Evolutionary conservation across 306 rosid species (phyloP).

Genomic region (Cucurbita ficifolia): DNA sequence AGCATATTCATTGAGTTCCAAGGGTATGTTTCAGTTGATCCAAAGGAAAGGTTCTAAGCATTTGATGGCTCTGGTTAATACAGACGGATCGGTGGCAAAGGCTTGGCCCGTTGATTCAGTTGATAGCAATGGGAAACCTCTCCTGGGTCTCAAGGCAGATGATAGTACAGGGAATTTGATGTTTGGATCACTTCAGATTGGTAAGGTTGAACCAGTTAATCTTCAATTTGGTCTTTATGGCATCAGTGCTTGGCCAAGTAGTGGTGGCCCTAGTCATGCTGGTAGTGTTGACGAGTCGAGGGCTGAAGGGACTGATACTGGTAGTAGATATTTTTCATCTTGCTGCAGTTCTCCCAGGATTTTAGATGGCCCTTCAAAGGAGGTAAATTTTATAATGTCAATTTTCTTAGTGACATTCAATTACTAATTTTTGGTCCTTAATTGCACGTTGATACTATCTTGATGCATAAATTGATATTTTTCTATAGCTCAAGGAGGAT

Average conservation of each 20-base stretch:
- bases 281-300: constrained; percentile 84
- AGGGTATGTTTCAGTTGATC: constrained; percentile 93
- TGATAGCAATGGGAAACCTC: constrained; percentile 53
- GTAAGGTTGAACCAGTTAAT: constrained; percentile 76
- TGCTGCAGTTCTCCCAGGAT: constrained; percentile 85
- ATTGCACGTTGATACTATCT: not conserved
- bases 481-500: constrained; percentile 61
- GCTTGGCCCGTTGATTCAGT: constrained; percentile 88
- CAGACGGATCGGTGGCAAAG: constrained; percentile 89
- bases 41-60: constrained; percentile 83
- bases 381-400: constrained; percentile 32
- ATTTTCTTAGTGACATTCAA: not conserved
- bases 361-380: constrained; percentile 62
- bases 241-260: constrained; percentile 88
- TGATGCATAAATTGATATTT: not conserved
- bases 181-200: constrained; percentile 43
- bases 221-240: constrained; percentile 95
- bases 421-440: not conserved
- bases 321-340: constrained; percentile 69
- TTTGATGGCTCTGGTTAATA: constrained; percentile 80
- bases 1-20: constrained; percentile 77
- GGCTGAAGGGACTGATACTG: constrained; percentile 67
- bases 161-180: constrained; percentile 32
- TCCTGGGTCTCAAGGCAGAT: constrained; percentile 33
- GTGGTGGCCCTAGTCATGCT: constrained; percentile 78